Evolutionary conservation across 768 basidiomycete genomes (phyloP).

Genomic region (Mycena sanguinolenta): DNA sequence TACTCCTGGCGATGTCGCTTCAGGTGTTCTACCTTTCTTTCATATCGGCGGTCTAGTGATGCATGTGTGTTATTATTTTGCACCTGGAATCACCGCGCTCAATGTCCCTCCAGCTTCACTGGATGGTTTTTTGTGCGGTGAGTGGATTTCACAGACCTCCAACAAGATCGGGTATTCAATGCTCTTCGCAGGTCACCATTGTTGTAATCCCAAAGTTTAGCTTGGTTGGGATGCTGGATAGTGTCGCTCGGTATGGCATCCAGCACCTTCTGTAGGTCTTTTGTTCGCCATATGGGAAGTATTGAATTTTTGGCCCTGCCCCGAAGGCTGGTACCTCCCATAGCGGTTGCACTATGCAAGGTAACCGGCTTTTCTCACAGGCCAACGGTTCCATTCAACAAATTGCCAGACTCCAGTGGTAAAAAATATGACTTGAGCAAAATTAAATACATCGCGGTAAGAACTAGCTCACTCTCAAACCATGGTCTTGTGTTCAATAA

Average conservation of each 20-base stretch:
- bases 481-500: not conserved
- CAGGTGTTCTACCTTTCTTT: slow-evolving; percentile 53
- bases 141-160: slow-evolving; percentile 36
- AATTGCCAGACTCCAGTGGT: slow-evolving; percentile 60
- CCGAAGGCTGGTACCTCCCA: slow-evolving; percentile 64
- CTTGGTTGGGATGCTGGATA: slow-evolving; percentile 69
- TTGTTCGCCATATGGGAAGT: not conserved
- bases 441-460: slow-evolving; percentile 57
- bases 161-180: not conserved
- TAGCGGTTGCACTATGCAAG: slow-evolving; percentile 69
- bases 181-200: slow-evolving; percentile 57
- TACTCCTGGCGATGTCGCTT: slow-evolving; percentile 63
- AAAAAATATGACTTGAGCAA: slow-evolving; percentile 60
- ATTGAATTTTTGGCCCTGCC: not conserved
- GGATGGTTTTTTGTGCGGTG: slow-evolving; percentile 66
- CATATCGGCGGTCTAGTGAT: slow-evolving; percentile 67
- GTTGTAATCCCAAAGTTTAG: slow-evolving; percentile 74
- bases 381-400: not conserved
- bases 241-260: slow-evolving; percentile 69
- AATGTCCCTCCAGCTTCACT: slow-evolving; percentile 62
- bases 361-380: slow-evolving; percentile 41
- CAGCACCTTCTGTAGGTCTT: slow-evolving; percentile 54
- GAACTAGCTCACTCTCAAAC: slow-evolving; percentile 38
- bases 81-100: slow-evolving; percentile 22
- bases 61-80: slow-evolving; percentile 52